These are phyloP conservation scores for Tolypocladium sp. DNA, from an alignment of 2,329 filamentous ascomycete genomes.

Conservation along the genomic window DNA sequence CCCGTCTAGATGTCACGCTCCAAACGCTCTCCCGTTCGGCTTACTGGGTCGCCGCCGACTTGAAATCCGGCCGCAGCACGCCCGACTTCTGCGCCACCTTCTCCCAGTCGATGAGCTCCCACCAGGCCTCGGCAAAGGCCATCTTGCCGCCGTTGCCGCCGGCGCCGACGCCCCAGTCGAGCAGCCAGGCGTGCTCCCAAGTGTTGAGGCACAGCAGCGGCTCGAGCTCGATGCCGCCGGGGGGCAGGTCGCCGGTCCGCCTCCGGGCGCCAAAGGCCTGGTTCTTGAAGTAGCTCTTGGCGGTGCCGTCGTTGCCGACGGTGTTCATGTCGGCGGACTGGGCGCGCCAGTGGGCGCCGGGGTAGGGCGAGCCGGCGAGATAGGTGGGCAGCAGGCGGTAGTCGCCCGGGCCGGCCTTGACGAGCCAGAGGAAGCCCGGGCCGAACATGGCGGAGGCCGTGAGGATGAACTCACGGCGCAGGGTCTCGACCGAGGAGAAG, in stretches of 20 bases:
- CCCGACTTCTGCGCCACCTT: conserved; percentile 44
- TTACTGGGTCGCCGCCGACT: conserved; percentile 11
- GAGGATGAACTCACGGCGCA: conserved; percentile 69
- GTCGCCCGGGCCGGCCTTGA: conserved; percentile 43
- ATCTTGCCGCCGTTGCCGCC: conserved; percentile 63
- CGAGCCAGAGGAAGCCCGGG: conserved; percentile 93
- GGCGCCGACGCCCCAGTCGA: conserved; percentile 59
- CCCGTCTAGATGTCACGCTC: not conserved
- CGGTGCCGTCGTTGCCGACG: conserved; percentile 28
- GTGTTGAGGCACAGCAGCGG: conserved; percentile 89
- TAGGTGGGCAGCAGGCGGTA: conserved; percentile 78
- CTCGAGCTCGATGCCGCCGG: conserved; percentile 58
- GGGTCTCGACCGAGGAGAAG: conserved; percentile 77
- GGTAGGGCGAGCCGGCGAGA: conserved; percentile 81
- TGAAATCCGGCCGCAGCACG: conserved; percentile 24
- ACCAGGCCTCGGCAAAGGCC: conserved; percentile 72
- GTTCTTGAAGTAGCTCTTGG: conserved; percentile 28
- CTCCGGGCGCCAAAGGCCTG: conserved; percentile 19
- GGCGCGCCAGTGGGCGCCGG: conserved; percentile 72
- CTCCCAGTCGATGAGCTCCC: conserved; percentile 80
- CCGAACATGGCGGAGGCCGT: conserved; percentile 91
- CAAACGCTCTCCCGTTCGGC: not conserved
- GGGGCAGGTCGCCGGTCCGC: conserved; percentile 33
- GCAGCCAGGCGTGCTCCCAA: conserved; percentile 90
- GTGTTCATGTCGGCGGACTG: conserved; percentile 65